Base-by-base conservation (phyloP, 331 rosid species). In the Pyracantha coccinea region DNA sequence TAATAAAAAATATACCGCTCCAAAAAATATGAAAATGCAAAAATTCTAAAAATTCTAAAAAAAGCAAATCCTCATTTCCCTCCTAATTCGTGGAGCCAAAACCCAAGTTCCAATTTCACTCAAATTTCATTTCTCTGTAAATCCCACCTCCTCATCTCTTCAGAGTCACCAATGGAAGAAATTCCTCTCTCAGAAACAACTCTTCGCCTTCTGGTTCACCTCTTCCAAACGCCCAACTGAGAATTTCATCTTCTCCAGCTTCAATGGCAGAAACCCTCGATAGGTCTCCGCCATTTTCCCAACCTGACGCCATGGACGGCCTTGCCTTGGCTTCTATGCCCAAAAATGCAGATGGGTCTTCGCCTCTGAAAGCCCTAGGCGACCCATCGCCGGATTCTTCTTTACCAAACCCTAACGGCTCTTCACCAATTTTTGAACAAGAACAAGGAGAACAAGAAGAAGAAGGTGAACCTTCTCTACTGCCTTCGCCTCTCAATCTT, bases 321-420 rank as follows among this genome's bases (percentile, higher is more conserved):
- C 54, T 1, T 25, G 52, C 67, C 32, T 69, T 70, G 85, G 78
- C 31, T 15, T 35, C 77, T 63, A 47, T 29, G 12, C 25, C 16
- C 15, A 32, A 27, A 64, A 74, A 7, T 35, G 55, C 32, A 33
- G 25, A 4, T 33, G 55, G 55, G 67, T 23, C 76, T 55, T 25
- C 72, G 0, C 61, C 55, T 68, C 25, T 81, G 8, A 29, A 78
- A 54, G 45, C 79, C 85, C 86, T 82, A 74, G 80, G 9, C 29
- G 57, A 25, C 28, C 16, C 31, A 23, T 55, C 77, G 44, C 66
- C 29, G 60, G 77, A 14, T 55, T 38, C 66, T 19, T 62, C 72
- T 2, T 21, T 33, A 7, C 54, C 71, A 4, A 77, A 50, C 68
- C 61, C 73, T 2, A 28, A 7, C 20, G 83, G 17, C 14, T 32